Conservation (phyloP, 176 grass and related monocot genomes). For the Guadua angustifolia region DNA sequence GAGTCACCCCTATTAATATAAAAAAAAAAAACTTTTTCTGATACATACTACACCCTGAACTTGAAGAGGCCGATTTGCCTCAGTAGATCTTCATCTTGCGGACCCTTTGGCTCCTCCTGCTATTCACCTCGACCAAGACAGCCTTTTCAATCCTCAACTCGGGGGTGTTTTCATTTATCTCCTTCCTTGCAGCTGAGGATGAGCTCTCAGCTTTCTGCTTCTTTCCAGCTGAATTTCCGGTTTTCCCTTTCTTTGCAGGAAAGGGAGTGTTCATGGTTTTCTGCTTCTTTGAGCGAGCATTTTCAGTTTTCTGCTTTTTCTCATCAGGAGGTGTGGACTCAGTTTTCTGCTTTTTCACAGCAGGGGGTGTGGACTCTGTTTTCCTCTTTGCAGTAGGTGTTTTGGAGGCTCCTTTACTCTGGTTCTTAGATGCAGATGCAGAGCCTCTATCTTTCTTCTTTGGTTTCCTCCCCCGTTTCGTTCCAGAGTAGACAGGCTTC, state of each 20-base stretch:
- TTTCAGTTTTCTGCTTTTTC: not conserved
- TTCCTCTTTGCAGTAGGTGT: constrained; percentile 21
- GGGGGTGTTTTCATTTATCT: constrained; percentile 6
- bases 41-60: constrained; percentile 30
- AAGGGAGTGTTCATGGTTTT: not conserved
- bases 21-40: not conserved
- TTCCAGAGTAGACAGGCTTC: constrained; percentile 35
- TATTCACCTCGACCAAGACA: constrained; percentile 55
- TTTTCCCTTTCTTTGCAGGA: not conserved
- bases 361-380: not conserved
- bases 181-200: constrained; percentile 28
- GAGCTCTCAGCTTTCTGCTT: constrained; percentile 12
- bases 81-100: constrained; percentile 56
- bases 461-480: constrained; percentile 37
- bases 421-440: constrained; percentile 25
- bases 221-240: constrained; percentile 5
- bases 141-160: constrained; percentile 47
- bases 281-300: not conserved
- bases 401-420: constrained; percentile 9
- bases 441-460: constrained; percentile 12
- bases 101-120: constrained; percentile 57
- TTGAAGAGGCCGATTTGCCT: not conserved
- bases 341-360: constrained; percentile 27
- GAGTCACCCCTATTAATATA: constrained; percentile 2
- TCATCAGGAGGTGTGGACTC: not conserved